Conservation (phyloP, 2,329 filamentous ascomycete genomes). For the Aspergillus brasiliensis region DNA sequence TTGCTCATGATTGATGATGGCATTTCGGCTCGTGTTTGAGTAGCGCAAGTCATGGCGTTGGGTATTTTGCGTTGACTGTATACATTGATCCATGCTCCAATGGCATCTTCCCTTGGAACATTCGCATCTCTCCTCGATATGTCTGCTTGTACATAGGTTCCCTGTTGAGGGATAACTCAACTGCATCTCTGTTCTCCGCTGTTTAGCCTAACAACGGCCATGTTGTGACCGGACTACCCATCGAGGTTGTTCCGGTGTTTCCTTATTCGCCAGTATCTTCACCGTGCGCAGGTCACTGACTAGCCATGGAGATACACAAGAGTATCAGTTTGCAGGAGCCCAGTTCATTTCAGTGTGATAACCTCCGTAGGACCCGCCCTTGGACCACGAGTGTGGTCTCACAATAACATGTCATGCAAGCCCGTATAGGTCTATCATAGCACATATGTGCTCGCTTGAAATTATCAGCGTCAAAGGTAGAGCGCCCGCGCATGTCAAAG, state of each 20-base stretch:
- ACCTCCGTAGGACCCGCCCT: background rate
- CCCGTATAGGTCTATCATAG: background rate
- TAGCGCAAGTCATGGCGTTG: conserved; percentile 23
- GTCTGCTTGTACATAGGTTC: conserved; percentile 13
- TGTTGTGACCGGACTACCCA: background rate
- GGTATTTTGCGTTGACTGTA: conserved; percentile 18
- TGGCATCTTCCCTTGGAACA: conserved; percentile 3
- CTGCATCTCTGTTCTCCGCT: background rate
- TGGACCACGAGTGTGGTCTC: background rate
- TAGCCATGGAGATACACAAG: background rate
- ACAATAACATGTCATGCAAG: background rate
- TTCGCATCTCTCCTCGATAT: conserved; percentile 4
- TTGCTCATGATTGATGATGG: conserved; percentile 21
- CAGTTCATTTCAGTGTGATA: background rate
- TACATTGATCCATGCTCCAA: conserved; percentile 12
- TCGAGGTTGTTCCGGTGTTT: background rate
- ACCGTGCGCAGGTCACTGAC: background rate
- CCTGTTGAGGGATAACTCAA: background rate
- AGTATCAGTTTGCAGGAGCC: background rate
- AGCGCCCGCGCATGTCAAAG: background rate
- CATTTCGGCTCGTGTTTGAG: conserved; percentile 2
- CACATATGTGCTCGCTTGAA: background rate
- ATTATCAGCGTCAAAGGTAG: background rate
- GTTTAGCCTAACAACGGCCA: background rate
- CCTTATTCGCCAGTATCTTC: background rate